Conservation (phyloP, 2,329 filamentous ascomycete genomes). For the Sporothrix sp. region DNA sequence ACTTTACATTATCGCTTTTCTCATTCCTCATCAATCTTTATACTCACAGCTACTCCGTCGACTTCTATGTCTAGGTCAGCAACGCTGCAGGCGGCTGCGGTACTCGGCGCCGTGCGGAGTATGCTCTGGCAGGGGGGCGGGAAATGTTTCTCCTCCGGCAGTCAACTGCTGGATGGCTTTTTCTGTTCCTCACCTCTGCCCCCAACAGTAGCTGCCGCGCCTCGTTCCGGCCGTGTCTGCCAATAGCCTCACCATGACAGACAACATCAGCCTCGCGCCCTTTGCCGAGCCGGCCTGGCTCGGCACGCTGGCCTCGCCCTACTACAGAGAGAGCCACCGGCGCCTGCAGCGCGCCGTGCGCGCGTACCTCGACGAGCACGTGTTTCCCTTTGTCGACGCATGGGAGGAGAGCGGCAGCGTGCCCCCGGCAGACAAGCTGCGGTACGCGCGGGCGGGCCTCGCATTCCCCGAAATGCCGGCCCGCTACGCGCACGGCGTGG, state of each 20-base stretch:
- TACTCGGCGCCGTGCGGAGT: too few relatives aligned
- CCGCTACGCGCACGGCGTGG: slow-evolving; percentile 30
- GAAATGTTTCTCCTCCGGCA: too few relatives aligned
- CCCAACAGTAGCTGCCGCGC: too few relatives aligned
- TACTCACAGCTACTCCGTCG: too few relatives aligned
- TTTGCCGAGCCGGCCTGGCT: slow-evolving; percentile 25
- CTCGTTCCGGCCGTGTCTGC: too few relatives aligned
- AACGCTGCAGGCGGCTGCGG: too few relatives aligned
- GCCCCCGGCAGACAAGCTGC: slow-evolving; percentile 31
- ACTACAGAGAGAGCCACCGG: slow-evolving; percentile 54
- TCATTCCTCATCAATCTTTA: too few relatives aligned
- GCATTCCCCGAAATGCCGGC: slow-evolving; percentile 27
- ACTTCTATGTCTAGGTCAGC: too few relatives aligned
- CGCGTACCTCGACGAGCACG: slow-evolving; percentile 47
- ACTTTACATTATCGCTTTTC: too few relatives aligned
- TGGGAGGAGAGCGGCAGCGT: slow-evolving; percentile 53
- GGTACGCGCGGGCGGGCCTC: slow-evolving; percentile 32
- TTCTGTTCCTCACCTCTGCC: too few relatives aligned
- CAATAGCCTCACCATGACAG: not conserved
- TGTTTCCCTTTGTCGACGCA: slow-evolving; percentile 49
- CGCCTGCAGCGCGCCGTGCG: slow-evolving; percentile 47
- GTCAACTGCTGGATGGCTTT: too few relatives aligned
- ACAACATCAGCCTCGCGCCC: slow-evolving; percentile 1
- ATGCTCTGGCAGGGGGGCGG: too few relatives aligned
- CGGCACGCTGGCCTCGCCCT: slow-evolving; percentile 32